phyloP scores from a whole-genome alignment of 2,329 filamentous ascomycete species.

The Beauveria rudraprayagi region DNA sequence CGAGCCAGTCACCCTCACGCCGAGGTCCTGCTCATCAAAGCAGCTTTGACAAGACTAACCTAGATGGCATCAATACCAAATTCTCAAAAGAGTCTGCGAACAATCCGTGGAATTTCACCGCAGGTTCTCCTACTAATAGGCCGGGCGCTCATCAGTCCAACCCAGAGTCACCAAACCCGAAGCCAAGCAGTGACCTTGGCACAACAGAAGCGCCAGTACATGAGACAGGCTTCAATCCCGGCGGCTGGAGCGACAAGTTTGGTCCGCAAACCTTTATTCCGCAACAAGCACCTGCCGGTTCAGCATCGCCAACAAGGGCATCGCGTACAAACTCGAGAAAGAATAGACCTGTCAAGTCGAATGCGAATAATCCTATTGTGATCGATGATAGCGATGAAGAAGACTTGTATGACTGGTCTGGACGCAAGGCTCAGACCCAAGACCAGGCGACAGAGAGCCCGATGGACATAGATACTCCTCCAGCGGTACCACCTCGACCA shows the following conservation, averaged over 20 bases:
- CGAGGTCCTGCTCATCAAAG: slow-evolving; percentile 27
- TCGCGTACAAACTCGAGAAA: slow-evolving; percentile 46
- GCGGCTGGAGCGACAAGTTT: slow-evolving; percentile 48
- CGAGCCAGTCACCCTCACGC: slow-evolving; percentile 7
- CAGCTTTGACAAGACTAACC: slow-evolving; percentile 41
- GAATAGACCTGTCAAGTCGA: slow-evolving; percentile 48
- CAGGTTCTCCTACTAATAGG: slow-evolving; percentile 32
- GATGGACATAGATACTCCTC: slow-evolving; percentile 58
- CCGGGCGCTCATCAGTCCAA: slow-evolving; percentile 20
- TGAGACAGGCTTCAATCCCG: slow-evolving; percentile 37
- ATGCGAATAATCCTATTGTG: slow-evolving; percentile 36
- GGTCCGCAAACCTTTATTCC: slow-evolving; percentile 47
- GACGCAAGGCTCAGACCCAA: slow-evolving; percentile 25
- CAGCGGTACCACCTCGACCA: slow-evolving; percentile 18
- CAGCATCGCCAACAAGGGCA: slow-evolving; percentile 37
- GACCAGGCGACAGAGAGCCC: slow-evolving; percentile 35
- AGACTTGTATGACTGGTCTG: slow-evolving; percentile 27
- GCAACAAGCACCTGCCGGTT: slow-evolving; percentile 28
- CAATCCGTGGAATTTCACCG: slow-evolving; percentile 43
- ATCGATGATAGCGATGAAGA: slow-evolving; percentile 41
- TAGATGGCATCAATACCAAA: slow-evolving; percentile 54
- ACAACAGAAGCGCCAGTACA: not conserved
- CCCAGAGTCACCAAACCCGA: not conserved
- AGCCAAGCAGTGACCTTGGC: not conserved
- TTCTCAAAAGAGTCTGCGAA: slow-evolving; percentile 44